Base-by-base conservation (phyloP, 768 basidiomycete genomes). In the Pleurotus cornucopiae region DNA sequence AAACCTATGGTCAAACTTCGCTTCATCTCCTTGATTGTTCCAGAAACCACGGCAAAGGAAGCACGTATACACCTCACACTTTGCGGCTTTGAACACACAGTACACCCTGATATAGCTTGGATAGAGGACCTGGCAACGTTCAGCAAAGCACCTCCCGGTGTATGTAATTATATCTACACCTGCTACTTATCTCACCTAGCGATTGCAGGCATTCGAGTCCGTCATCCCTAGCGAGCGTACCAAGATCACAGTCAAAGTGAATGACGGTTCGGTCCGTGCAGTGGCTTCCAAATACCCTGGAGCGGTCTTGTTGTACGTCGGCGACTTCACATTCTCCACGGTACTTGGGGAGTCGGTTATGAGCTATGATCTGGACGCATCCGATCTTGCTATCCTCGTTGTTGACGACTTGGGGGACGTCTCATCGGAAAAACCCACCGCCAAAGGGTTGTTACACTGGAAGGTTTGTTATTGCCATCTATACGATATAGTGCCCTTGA, bases 181-280 rank as follows among this genome's bases (percentile, higher is more conserved):
- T 2, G 30, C 30, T 34, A 7, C 7, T 11, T 11, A 34, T 11
- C 30, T 34, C 30, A 34, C 30, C 30, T 34, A 34, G 30, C 11
- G 30, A 7, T 34, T 5, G 30, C 48, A 76, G 94, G 88, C 90
- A 0, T 99, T 99, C 64, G 95, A 95, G 68, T 81, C 92, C 20
- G 94, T 97, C 11, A 83, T 94, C 13, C 97, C 97, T 1, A 93
- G 80, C 55, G 97, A 98, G 66, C 73, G 88, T 43, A 98, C 94
- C 5, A 74, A 76, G 9, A 70, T 98, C 21, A 73, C 77, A n/a
- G 58, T 95, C 34, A 81, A 78, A 59, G 63, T 94, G 18, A 57
- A 73, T 14, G 88, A 94, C 62, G 80, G 84, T 7, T 89, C 91
- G 0, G 62, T 91, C 9, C 83, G 85, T 49, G 57, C 81, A 1